phyloP scores from a whole-genome alignment of 148 eudicot species.

The Vaccinium myrtillus region DNA sequence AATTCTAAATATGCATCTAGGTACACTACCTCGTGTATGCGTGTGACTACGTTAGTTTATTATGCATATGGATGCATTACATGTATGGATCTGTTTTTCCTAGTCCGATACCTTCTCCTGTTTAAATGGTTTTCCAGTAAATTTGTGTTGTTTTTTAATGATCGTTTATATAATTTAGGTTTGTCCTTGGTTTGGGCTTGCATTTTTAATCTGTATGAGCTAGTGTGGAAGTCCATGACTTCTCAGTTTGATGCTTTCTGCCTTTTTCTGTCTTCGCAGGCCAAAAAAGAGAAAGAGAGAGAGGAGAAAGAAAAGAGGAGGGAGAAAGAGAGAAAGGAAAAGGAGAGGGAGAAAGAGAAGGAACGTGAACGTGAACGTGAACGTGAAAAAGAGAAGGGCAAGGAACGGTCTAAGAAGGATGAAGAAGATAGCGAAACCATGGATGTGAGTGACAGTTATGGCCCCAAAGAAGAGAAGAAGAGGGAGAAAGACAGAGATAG shows the following conservation, averaged over 20 bases:
- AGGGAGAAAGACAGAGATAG: conserved; percentile 77
- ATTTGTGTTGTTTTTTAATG: neutral
- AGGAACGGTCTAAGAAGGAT: conserved; percentile 79
- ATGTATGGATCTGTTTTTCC: neutral
- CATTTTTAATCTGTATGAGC: neutral
- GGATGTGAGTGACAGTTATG: conserved; percentile 52
- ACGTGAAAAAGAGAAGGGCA: conserved; percentile 71
- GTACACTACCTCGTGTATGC: neutral
- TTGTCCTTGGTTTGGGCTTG: neutral
- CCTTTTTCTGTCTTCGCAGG: conserved; percentile 38
- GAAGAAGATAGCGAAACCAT: conserved; percentile 62
- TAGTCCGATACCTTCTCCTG: neutral
- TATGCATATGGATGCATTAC: neutral
- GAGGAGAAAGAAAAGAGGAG: conserved; percentile 77
- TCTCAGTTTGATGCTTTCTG: neutral
- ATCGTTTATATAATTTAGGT: neutral
- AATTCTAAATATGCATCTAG: neutral
- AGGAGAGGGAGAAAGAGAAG: conserved; percentile 39
- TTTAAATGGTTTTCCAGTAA: neutral
- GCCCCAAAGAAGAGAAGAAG: conserved; percentile 60
- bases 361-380: conserved; percentile 48
- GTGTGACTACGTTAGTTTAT: neutral
- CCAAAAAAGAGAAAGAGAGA: conserved; percentile 74
- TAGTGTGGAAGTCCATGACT: neutral
- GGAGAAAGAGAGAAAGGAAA: conserved; percentile 46